Conservation (phyloP, 2,329 filamentous ascomycete species). For the Blastomyces gilchristii region DNA sequence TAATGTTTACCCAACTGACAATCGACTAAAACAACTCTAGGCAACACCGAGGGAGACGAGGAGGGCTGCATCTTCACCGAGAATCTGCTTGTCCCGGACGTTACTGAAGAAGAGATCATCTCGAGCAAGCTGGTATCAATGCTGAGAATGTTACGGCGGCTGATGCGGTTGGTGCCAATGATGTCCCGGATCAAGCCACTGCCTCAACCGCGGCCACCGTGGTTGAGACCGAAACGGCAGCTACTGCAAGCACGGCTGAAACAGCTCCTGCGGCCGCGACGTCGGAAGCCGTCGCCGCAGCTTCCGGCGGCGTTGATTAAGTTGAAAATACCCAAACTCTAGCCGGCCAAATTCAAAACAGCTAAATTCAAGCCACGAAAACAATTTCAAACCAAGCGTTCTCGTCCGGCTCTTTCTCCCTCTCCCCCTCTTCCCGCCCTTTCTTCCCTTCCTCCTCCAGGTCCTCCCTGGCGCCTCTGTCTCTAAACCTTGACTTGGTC, state of each 20-base stretch:
- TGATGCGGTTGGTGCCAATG: slow-evolving; percentile 6
- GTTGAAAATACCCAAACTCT: neutral
- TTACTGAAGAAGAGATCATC: slow-evolving; percentile 43
- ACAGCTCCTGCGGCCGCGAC: slow-evolving; percentile 3
- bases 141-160: slow-evolving; percentile 7
- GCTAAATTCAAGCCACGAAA: neutral
- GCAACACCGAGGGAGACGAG: slow-evolving; percentile 37
- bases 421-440: neutral
- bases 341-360: neutral
- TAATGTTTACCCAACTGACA: neutral
- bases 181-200: neutral
- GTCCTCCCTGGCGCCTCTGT: neutral
- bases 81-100: slow-evolving; percentile 45
- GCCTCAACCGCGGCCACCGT: slow-evolving; percentile 2
- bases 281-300: neutral
- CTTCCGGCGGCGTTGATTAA: neutral
- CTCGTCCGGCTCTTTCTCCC: neutral
- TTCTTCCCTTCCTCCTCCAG: neutral
- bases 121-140: slow-evolving; percentile 22
- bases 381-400: neutral
- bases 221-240: neutral
- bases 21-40: slow-evolving; percentile 2
- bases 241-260: slow-evolving; percentile 1
- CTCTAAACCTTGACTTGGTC: slow-evolving; percentile 31
- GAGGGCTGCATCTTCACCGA: slow-evolving; percentile 47